Conservation (phyloP, 108 stramenopile genomes). For the Fragilaria crotonensis region DNA sequence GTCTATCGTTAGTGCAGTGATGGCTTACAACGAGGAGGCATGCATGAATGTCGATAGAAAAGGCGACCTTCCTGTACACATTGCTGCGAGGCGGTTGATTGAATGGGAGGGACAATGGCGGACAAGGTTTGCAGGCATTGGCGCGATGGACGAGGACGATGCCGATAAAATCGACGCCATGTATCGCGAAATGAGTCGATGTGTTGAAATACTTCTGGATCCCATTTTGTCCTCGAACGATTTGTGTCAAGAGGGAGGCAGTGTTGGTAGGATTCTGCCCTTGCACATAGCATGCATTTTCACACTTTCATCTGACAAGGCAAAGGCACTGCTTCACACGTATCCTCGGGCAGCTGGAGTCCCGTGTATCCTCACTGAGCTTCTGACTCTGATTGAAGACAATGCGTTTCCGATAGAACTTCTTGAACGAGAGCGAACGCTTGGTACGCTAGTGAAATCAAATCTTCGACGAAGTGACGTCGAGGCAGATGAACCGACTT, state of each 20-base stretch:
- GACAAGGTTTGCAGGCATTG: conserved; percentile 16
- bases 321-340: conserved; percentile 24
- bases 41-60: conserved; percentile 23
- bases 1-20: background rate
- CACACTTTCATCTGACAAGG: conserved; percentile 22
- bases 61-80: conserved; percentile 47
- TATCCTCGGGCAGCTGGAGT: conserved; percentile 36
- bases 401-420: conserved; percentile 34
- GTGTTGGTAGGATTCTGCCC: conserved; percentile 38
- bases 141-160: conserved; percentile 2
- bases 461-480: background rate
- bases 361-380: conserved; percentile 25
- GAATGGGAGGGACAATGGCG: conserved; percentile 55
- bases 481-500: background rate
- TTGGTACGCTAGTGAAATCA: background rate
- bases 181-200: conserved; percentile 39
- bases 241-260: conserved; percentile 32
- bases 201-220: conserved; percentile 34
- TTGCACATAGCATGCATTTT: conserved; percentile 65
- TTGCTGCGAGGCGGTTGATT: conserved; percentile 40
- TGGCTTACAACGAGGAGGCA: conserved; percentile 5
- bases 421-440: background rate
- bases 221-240: conserved; percentile 19
- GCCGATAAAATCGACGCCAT: conserved; percentile 20
- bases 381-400: conserved; percentile 38